These are phyloP conservation scores for Pestalotiopsis sp. DNA, from an alignment of 2,329 filamentous ascomycete genomes.

Conservation along the genomic window DNA sequence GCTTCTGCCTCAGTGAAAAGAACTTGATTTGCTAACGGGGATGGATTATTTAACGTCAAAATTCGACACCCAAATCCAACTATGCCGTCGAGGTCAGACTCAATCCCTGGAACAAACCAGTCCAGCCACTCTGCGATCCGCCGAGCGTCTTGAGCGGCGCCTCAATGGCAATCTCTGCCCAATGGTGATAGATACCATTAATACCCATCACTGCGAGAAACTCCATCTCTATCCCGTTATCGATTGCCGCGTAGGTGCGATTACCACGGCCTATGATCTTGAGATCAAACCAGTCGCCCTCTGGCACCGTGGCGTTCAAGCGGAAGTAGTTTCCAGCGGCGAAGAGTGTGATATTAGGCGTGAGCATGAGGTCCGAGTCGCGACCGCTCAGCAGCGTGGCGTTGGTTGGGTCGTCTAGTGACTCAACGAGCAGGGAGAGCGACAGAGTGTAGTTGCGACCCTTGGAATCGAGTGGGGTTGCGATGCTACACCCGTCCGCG, in stretches of 20 bases:
- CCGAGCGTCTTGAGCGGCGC: conserved; percentile 44
- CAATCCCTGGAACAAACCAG: conserved; percentile 6
- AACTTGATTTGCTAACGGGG: too few species aligned
- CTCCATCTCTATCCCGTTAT: conserved; percentile 34
- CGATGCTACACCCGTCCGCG: conserved; percentile 41
- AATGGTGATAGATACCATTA: conserved; percentile 42
- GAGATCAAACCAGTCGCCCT: conserved; percentile 31
- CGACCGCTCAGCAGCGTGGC: conserved; percentile 43
- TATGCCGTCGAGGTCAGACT: conserved; percentile 4
- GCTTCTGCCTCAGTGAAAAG: too few species aligned
- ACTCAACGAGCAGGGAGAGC: conserved; percentile 40
- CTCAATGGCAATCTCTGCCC: conserved; percentile 47
- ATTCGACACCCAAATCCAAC: not conserved
- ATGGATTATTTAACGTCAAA: too few species aligned
- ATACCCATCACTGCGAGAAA: conserved; percentile 46
- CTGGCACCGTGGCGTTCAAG: conserved; percentile 36
- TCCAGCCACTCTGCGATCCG: conserved; percentile 34
- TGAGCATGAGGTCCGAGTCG: conserved; percentile 47
- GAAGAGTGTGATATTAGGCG: conserved; percentile 38
- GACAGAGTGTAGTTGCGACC: conserved; percentile 60
- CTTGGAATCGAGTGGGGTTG: conserved; percentile 54
- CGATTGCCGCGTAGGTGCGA: conserved; percentile 32
- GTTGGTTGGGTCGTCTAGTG: conserved; percentile 33
- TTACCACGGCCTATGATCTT: conserved; percentile 33
- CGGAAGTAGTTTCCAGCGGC: conserved; percentile 38